These are phyloP conservation scores for Lathyrus oleraceus DNA, from an alignment of 306 rosid species.

Conservation along the genomic window DNA sequence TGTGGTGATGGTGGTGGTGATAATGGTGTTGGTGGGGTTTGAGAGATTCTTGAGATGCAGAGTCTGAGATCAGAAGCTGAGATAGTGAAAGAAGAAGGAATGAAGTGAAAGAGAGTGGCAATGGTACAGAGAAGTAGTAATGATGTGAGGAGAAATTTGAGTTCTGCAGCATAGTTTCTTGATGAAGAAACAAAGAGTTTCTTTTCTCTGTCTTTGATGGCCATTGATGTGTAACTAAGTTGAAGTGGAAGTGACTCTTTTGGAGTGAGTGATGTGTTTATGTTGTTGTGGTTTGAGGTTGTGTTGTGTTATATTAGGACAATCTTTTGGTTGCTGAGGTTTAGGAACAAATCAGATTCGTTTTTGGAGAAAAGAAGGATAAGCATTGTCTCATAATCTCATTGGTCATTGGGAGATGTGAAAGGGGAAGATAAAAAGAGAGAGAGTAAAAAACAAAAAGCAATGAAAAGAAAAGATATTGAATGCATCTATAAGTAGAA, in stretches of 20 bases:
- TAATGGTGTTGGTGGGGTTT: neutral
- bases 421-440: neutral
- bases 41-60: slow-evolving; percentile 58
- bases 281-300: neutral
- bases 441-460: neutral
- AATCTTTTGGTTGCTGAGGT: neutral
- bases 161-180: slow-evolving; percentile 58
- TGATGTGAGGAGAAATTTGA: slow-evolving; percentile 59
- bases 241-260: neutral
- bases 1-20: slow-evolving; percentile 24
- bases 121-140: slow-evolving; percentile 61
- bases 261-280: slow-evolving; percentile 8
- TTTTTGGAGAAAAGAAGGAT: neutral
- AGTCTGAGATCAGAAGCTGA: slow-evolving; percentile 77
- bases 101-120: slow-evolving; percentile 73
- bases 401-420: neutral
- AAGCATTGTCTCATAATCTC: neutral
- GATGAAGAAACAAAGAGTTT: slow-evolving; percentile 42
- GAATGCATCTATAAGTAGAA: neutral
- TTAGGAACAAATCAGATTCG: neutral
- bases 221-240: slow-evolving; percentile 16
- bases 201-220: slow-evolving; percentile 55
- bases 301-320: slow-evolving; percentile 1
- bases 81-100: slow-evolving; percentile 77
- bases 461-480: neutral